Conservation (phyloP, 176 grass and related monocot species). For the Elaeis guineensis region DNA sequence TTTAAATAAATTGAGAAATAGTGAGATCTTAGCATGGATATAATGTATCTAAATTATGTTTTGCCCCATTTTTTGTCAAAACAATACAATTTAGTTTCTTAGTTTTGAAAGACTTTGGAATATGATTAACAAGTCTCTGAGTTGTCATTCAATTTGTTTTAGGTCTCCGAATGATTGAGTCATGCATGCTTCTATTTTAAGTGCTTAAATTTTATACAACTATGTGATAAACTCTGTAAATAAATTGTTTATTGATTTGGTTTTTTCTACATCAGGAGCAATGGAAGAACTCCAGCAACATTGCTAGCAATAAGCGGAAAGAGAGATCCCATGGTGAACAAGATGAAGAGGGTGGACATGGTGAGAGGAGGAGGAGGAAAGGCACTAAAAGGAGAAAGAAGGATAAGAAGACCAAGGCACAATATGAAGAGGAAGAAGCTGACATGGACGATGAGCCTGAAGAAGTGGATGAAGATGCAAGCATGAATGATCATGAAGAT, state of each 20-base stretch:
- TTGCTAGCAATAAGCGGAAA: constrained; percentile 55
- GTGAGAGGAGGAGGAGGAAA: constrained; percentile 53
- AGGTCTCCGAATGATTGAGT: too few species aligned
- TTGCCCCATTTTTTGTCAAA: too few species aligned
- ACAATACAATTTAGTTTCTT: too few species aligned
- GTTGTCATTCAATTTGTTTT: too few species aligned
- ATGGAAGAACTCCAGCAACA: constrained; percentile 76
- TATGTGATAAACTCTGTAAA: background rate
- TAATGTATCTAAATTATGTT: too few species aligned
- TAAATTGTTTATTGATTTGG: background rate
- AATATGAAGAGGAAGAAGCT: constrained; percentile 64
- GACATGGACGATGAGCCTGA: constrained; percentile 51
- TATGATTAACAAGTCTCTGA: too few species aligned
- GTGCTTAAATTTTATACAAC: too few species aligned
- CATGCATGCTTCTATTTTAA: too few species aligned
- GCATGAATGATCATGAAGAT: constrained; percentile 39
- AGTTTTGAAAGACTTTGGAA: too few species aligned
- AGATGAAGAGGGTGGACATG: constrained; percentile 63
- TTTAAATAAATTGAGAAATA: too few species aligned
- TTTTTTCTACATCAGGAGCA: constrained; percentile 48
- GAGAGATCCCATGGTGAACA: constrained; percentile 60
- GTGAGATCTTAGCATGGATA: too few species aligned
- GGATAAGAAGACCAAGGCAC: constrained; percentile 51
- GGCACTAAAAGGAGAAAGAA: constrained; percentile 67
- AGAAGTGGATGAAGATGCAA: constrained; percentile 53